Conservation (phyloP, 106 monocot species). For the Dendrobium huoshanense region DNA sequence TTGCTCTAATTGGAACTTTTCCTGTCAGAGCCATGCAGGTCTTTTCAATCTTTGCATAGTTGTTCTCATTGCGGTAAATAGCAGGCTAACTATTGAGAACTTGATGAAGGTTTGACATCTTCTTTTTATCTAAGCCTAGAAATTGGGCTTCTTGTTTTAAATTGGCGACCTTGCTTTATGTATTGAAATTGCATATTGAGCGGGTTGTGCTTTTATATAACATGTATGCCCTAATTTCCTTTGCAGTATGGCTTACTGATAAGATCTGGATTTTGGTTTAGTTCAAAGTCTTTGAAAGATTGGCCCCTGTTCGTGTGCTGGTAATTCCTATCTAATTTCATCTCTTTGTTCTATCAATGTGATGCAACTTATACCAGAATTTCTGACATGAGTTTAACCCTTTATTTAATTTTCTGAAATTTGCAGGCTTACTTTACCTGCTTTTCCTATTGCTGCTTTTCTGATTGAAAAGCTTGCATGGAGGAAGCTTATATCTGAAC, state of each 20-base stretch:
- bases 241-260: constrained; percentile 46
- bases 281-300: constrained; percentile 39
- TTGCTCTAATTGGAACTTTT: constrained; percentile 5
- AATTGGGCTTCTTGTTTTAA: neutral
- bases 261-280: too few species aligned
- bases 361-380: too few species aligned
- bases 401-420: neutral
- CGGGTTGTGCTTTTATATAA: too few species aligned
- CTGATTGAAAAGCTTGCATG: constrained; percentile 49
- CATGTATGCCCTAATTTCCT: too few species aligned
- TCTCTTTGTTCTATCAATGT: neutral
- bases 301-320: constrained; percentile 76
- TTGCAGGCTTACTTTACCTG: constrained; percentile 44
- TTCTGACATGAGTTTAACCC: too few species aligned
- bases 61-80: constrained; percentile 64
- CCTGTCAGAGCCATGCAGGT: constrained; percentile 63
- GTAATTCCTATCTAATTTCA: constrained; percentile 14
- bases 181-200: too few species aligned
- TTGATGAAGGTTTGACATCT: constrained; percentile 54
- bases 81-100: constrained; percentile 74
- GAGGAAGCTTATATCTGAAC: constrained; percentile 16
- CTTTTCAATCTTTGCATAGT: constrained; percentile 73
- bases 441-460: constrained; percentile 45
- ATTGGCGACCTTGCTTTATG: too few species aligned
- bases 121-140: neutral